Base-by-base conservation (phyloP, 1,284 basidiomycete species). In the Malassezia dermatis region DNA sequence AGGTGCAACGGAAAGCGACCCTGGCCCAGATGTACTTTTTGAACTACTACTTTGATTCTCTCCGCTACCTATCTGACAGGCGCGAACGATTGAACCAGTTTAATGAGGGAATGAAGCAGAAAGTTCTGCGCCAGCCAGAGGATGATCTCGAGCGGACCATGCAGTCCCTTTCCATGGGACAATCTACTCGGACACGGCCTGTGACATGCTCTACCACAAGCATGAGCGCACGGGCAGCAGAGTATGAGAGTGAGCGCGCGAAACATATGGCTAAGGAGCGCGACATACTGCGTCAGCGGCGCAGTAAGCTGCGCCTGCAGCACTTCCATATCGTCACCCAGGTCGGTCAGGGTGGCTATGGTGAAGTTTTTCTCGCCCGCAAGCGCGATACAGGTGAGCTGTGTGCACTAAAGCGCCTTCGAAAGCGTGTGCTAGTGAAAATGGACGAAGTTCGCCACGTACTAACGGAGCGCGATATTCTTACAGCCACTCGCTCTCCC, bases 191-290 rank as follows among this genome's bases (percentile, higher is more conserved):
- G 8, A 15, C 37, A 19, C 37, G 37, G 37, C 37, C 37, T 87
- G 64, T 82, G 90, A 19, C 32, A 10, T n/a, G 31, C 81, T 89
- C 40, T 84, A 93, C 76, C 79, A 93, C 49, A 81, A 83, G 59
- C 82, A 94, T 34, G 86, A 94, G 56, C 85, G 90, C 71, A 94
- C 93, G 75, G 21, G 37, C 37, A 15, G 19, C 19, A 76, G 60
- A 56, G 48, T 69, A 64, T 40, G 50, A 57, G 43, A 58, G 56
- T 32, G 69, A 66, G 44, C 58, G 60, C 17, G 51, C 57, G 32
- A 63, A 66, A 2, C 69, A 73, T 54, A 55, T 70, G 30, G 65
- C 64, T 3, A 49, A 65, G 8, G 71, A 74, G 52, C 63, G 69
- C 15, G 67, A 58, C n/a, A 55, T 73, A 26, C 65, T 74, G 1